Conservation (phyloP, 495 filamentous ascomycete genomes). For the Penicillium verhagenii region DNA sequence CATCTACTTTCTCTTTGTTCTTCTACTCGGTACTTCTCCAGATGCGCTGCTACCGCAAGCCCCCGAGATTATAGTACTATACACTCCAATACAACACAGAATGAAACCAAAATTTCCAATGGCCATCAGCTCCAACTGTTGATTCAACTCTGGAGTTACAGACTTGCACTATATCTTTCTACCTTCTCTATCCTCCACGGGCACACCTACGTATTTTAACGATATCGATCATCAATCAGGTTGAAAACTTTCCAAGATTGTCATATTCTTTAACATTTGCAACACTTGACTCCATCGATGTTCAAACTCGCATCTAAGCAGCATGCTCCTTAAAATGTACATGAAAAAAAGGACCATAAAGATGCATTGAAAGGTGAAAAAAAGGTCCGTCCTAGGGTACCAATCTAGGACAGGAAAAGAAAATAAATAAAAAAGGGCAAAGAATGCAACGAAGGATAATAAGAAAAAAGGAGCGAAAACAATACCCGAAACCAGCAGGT, state of each 20-base stretch:
- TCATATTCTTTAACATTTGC: not conserved
- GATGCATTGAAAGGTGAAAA: conserved; percentile 17
- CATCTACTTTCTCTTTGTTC: not conserved
- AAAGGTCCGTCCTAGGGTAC: conserved; percentile 15
- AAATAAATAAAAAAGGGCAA: conserved; percentile 3
- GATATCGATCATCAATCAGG: not conserved
- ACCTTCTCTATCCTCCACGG: no score
- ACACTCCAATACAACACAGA: not conserved
- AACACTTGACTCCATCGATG: not conserved
- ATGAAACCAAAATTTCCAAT: not conserved
- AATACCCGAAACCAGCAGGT: conserved; percentile 23
- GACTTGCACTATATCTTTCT: no score
- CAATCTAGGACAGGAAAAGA: conserved; percentile 13
- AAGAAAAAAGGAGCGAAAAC: conserved; percentile 2
- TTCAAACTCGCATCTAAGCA: conserved; percentile 4
- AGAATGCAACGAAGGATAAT: conserved; percentile 7
- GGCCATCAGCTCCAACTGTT: no score
- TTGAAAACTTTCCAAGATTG: not conserved
- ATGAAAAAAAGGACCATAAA: conserved; percentile 19
- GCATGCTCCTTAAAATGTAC: conserved; percentile 26
- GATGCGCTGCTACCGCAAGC: not conserved
- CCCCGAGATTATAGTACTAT: no score
- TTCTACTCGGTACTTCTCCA: not conserved
- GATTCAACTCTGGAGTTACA: no score
- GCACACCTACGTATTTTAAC: not conserved